Base-by-base conservation (phyloP, 352 stramenopile species). In the Globisporangium emineosum region DNA sequence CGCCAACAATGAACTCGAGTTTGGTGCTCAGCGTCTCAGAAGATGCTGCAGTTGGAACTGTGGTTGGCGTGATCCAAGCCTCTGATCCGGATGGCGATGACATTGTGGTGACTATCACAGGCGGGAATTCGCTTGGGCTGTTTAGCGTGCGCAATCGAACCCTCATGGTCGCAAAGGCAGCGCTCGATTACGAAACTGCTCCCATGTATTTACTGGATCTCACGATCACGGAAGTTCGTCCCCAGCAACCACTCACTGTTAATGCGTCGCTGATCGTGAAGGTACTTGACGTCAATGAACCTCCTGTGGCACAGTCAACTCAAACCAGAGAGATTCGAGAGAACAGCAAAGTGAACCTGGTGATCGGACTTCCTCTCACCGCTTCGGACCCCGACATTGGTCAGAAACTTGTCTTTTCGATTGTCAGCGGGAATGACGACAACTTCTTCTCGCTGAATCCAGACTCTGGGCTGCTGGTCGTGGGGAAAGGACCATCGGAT, bases 211-310 rank as follows among this genome's bases (percentile, higher is more conserved):
- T 56, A 2, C 57, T 64, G n/a, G 30, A 56, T 10, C 43, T 64
- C 29, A 53, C n/a, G 23, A n/a, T 57, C 43, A 64, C 43, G 5
- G 57, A 64, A 45, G 4, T 47, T 54, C 42, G 42, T 19, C 19
- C 30, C 5, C 33, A 29, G 4, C 30, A 57, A 7, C 43, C 42
- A 8, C 57, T 64, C 19, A 5, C n/a, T 13, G 15, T 27, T 32
- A 15, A 37, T 6, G 49, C 45, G 30, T 49, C 21, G 27, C 47
- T 64, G 19, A 30, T 30, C 6, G 45, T 78, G 49, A 53, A 23
- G 25, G 32, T 76, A 10, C 13, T 69, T 3, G 60, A 78, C 33
- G 60, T 59, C 40, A 78, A 78, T 37, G 71, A 78, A 23, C 49
- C 55, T 15, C 71, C 71, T 23, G 47, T 69, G 6, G 67, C 57